A percentile compares a stretch with the other conserved stretches of the same genome.
Conservation (phyloP, 441 rosid genomes). For the Sinapis alba region DNA sequence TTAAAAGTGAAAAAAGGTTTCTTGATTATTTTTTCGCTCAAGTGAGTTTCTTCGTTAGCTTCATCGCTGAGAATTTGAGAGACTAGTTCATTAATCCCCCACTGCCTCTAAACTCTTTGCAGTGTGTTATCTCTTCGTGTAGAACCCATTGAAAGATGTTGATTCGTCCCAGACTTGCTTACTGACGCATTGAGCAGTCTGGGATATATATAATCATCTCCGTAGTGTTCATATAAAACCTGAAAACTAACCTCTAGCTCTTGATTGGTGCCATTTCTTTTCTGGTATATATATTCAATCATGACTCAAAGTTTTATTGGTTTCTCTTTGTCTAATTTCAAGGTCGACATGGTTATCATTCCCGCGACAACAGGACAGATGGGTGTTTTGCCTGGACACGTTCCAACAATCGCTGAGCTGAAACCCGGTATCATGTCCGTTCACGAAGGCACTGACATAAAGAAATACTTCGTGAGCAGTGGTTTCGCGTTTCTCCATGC, state of each 20-base stretch:
- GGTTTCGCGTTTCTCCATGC: slow-evolving; percentile 86
- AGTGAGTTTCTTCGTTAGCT: not conserved
- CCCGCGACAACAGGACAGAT: slow-evolving; percentile 95
- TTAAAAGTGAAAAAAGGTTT: not conserved
- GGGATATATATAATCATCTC: not conserved
- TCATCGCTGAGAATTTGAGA: not conserved
- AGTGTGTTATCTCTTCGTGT: not conserved
- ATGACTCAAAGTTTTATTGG: slow-evolving; percentile 13
- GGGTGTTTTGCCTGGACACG: slow-evolving; percentile 93
- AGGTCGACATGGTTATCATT: slow-evolving; percentile 97
- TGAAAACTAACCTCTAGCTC: not conserved
- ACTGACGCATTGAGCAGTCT: not conserved
- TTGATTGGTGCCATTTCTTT: not conserved
- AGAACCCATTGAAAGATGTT: not conserved
- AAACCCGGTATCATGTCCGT: slow-evolving; percentile 84
- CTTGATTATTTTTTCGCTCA: slow-evolving; percentile 4
- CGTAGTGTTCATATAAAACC: not conserved
- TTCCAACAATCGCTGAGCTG: slow-evolving; percentile 86
- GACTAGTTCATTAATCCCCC: not conserved
- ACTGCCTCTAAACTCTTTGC: not conserved
- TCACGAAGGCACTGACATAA: slow-evolving; percentile 70
- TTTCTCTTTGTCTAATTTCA: slow-evolving; percentile 14
- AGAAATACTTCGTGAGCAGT: slow-evolving; percentile 79
- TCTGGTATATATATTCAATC: not conserved
- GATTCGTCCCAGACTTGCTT: not conserved